Evolutionary conservation across 2,329 filamentous ascomycete species (phyloP), one percentile per base, ranked within the genome.

Genomic region (Arthrobotrys entomopaga): DNA sequence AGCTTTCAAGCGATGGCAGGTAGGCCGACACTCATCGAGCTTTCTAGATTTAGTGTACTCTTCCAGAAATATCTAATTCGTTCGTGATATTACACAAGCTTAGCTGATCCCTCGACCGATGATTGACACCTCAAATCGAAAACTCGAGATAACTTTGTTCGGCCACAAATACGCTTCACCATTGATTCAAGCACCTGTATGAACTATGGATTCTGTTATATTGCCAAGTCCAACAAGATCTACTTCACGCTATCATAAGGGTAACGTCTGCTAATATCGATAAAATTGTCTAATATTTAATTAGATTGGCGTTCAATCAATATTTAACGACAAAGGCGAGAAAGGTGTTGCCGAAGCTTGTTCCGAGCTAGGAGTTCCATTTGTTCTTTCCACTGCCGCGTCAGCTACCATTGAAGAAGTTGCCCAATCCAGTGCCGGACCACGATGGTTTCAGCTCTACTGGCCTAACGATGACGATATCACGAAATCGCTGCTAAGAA

Each of bases 381-480:
- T 88, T 80, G 87, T 88, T 60, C 82, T 91, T 53, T 88, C 86
- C 72, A 91, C 89, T 0, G 89, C 89, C 0, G 85, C 87, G 2
- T 85, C 85, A 1, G 83, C 85, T 29, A 85, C 85, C 0, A 89
- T 92, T 67, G 89, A 91, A 79, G 86, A 91, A 57, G 86, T 91
- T 0, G 88, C 87, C 0, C 78, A 82, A 6, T 87, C 87, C 0
- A 87, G 85, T 61, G 85, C 85, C 0, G 86, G 87, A 0, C 83
- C 85, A 29, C 82, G 88, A 8, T 93, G 89, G 89, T 92, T 85
- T 79, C 90, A 93, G 79, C 85, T 92, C 0, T 92, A 92, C 82
- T 92, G 89, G 88, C 90, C 90, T 0, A 81, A 84, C 19, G 85
- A 87, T 65, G 85, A 91, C 60, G 86, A 88, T 1, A 82, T 92